A percentile compares a stretch with the other conserved stretches of the same genome.
phyloP scores from a whole-genome alignment of 352 stramenopile species.

The Globisporangium spiculum region DNA sequence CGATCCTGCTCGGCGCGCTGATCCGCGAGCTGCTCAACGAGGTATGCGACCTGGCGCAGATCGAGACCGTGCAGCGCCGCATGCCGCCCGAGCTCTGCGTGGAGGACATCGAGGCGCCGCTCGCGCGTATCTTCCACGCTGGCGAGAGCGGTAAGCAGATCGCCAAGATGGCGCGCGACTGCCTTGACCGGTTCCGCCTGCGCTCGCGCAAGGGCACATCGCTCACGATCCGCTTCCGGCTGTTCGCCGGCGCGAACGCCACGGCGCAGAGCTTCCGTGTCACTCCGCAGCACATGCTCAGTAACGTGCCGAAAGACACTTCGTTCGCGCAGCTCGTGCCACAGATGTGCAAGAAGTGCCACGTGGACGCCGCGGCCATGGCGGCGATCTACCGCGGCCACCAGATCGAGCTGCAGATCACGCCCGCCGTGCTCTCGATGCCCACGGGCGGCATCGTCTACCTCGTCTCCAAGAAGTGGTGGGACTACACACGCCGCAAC shows the following conservation, averaged over 20 bases:
- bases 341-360: constrained; percentile 43
- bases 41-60: constrained; percentile 38
- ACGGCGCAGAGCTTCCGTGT: constrained; percentile 12
- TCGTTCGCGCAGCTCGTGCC: constrained; percentile 29
- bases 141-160: constrained; percentile 16
- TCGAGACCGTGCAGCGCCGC: constrained; percentile 30
- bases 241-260: constrained; percentile 27
- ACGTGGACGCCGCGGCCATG: constrained; percentile 23
- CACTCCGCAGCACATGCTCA: constrained; percentile 22
- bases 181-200: constrained; percentile 28
- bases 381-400: constrained; percentile 44
- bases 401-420: constrained; percentile 35
- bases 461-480: constrained; percentile 49
- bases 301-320: constrained; percentile 33
- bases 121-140: constrained; percentile 17
- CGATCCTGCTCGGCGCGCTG: constrained; percentile 42
- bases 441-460: constrained; percentile 42
- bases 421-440: constrained; percentile 33
- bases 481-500: constrained; percentile 51
- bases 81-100: constrained; percentile 20
- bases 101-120: constrained; percentile 15
- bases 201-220: constrained; percentile 37
- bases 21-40: constrained; percentile 54
- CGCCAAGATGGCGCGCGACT: constrained; percentile 15
- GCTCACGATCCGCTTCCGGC: constrained; percentile 39